These are phyloP conservation scores for Dryas drummondii DNA, from an alignment of 306 rosid genomes.

Conservation along the genomic window DNA sequence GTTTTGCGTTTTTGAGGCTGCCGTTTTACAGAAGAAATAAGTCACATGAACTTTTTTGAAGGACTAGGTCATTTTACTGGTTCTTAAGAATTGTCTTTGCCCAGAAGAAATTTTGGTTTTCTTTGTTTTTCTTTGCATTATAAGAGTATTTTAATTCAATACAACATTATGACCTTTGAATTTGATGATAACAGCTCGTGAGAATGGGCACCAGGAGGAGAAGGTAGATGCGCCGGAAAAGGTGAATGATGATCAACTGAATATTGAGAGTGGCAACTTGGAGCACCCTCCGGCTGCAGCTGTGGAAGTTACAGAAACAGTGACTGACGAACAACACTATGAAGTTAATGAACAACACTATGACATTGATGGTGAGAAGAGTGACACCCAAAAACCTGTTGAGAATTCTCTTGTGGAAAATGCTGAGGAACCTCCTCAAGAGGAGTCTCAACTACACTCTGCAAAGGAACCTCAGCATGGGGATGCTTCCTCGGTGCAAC, in stretches of 20 bases:
- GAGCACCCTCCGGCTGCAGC: conserved; percentile 37
- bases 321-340: conserved; percentile 32
- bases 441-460: conserved; percentile 31
- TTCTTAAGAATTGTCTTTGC: background rate
- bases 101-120: background rate
- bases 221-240: conserved; percentile 25
- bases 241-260: conserved; percentile 33
- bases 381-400: conserved; percentile 28
- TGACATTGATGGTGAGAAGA: conserved; percentile 31
- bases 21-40: background rate
- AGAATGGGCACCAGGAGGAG: conserved; percentile 64
- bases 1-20: background rate
- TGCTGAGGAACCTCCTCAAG: conserved; percentile 45
- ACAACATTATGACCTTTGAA: background rate
- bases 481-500: background rate
- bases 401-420: conserved; percentile 40
- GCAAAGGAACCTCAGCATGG: conserved; percentile 27
- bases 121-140: background rate
- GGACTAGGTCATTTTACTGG: background rate
- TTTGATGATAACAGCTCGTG: conserved; percentile 47
- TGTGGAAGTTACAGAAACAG: conserved; percentile 32
- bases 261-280: conserved; percentile 22
- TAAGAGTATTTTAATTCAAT: background rate
- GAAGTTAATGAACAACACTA: conserved; percentile 32
- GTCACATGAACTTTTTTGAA: background rate